Base-by-base conservation (phyloP, 139 green algal genomes). In the Tetradesmus obliquus region DNA sequence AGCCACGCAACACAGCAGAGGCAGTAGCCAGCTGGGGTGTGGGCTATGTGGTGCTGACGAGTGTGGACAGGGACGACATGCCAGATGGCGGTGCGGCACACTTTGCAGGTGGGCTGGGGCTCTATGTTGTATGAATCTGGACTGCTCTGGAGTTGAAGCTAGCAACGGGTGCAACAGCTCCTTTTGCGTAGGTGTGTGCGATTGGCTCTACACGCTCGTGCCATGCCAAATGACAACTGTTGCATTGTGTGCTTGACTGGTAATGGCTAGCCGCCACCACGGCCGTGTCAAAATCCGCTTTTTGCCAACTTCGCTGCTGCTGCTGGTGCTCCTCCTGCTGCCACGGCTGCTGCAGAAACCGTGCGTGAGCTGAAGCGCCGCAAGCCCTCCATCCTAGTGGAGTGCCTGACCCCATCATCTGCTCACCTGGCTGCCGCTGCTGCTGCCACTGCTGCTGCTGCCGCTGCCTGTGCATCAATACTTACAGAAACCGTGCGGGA, bases 1-100 rank as follows among this genome's bases (percentile, higher is more conserved):
- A 99, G 95, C 98, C 98, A 3, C 95, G 96, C n/a, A 99, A 99
- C 93, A 97, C 97, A 22, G 96, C 97, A 58, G 96, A 97, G 87
- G 97, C 98, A 2, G 94, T 99, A 1, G 97, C 97, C 1, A 94
- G 92, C 19, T 99, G 98, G 98, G 98, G 98, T 79, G 95, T 99
- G 58, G 98, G 99, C 10, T 99, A 99, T 88, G 95, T 99, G 7
- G 98, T 99, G 89, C 93, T 99, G 45, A 99, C 98, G 17, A 97
- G 95, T 0, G 97, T 98, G n/a, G 96, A 98, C 88, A 69, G 89
- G 0, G 98, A 99, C 91, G 98, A 99, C 93, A 91, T 99, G 90
- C 94, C 96, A 5, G 98, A 99, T 91, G 97, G 97, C 3, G 98
- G 98, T 6, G 92, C 97, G 2, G 93, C 5, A 9, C 57, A 66